Conservation (phyloP, 345 rosid species). For the Mallotus nudiflorus region DNA sequence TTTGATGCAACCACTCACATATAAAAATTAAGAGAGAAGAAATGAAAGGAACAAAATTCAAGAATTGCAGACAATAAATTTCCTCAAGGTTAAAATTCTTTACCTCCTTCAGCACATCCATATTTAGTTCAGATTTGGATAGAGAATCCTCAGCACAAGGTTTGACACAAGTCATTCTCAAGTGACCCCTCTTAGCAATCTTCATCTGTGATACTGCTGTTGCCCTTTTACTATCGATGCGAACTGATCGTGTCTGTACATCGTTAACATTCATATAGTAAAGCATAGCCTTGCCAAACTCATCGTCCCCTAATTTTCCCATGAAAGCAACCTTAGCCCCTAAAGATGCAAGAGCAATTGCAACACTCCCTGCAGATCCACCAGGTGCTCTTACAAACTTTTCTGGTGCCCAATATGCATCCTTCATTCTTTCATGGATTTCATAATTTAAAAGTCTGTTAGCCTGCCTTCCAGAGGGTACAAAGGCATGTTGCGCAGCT, state of each 20-base stretch:
- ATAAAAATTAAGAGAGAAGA: not conserved
- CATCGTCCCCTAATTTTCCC: slow-evolving; percentile 92
- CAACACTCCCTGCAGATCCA: slow-evolving; percentile 80
- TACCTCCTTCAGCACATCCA: slow-evolving; percentile 93
- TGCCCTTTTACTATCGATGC: slow-evolving; percentile 55
- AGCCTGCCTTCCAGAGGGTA: slow-evolving; percentile 83
- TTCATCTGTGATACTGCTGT: slow-evolving; percentile 75
- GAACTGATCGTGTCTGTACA: slow-evolving; percentile 76
- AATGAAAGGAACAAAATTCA: not conserved
- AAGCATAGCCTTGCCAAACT: slow-evolving; percentile 74
- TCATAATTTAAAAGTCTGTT: slow-evolving; percentile 77
- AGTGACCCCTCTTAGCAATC: slow-evolving; percentile 71
- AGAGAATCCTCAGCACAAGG: slow-evolving; percentile 90
- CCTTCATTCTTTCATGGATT: slow-evolving; percentile 62
- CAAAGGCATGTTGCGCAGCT: slow-evolving; percentile 81
- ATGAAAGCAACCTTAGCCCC: slow-evolving; percentile 92
- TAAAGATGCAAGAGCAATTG: slow-evolving; percentile 74
- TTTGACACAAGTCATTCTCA: slow-evolving; percentile 59
- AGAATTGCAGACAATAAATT: not conserved
- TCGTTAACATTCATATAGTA: slow-evolving; percentile 64
- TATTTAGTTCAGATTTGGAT: slow-evolving; percentile 71
- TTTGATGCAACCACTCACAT: too few relatives aligned
- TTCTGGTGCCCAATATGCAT: slow-evolving; percentile 70
- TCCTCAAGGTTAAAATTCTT: slow-evolving; percentile 6
- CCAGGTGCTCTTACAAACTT: slow-evolving; percentile 78